These are phyloP conservation scores for Sphagnum fallax DNA, from an alignment of 228 moss, liverwort and hornwort genomes.

Conservation along the genomic window DNA sequence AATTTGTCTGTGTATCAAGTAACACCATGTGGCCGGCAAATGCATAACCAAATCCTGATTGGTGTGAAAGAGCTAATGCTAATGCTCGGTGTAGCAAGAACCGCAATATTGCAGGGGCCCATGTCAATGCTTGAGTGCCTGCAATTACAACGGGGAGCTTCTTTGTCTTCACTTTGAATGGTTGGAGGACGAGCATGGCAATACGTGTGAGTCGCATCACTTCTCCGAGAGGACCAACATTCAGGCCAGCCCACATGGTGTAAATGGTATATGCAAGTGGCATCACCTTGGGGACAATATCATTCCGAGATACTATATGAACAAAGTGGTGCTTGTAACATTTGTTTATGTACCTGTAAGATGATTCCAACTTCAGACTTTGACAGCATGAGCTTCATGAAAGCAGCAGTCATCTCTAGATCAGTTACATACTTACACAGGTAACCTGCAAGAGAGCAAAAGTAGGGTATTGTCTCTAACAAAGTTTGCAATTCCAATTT, in stretches of 20 bases:
- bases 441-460: too few species aligned
- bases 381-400: too few species aligned
- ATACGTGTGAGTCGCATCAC: constrained; percentile 50
- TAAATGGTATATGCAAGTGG: constrained; percentile 88
- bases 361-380: not conserved
- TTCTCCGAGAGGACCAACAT: constrained; percentile 59
- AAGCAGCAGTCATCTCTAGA: too few species aligned
- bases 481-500: too few species aligned
- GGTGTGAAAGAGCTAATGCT: constrained; percentile 82
- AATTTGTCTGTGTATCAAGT: constrained; percentile 72
- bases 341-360: constrained; percentile 66
- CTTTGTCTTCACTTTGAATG: constrained; percentile 62
- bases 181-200: constrained; percentile 56
- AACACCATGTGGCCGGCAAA: constrained; percentile 99
- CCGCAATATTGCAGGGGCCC: constrained; percentile 63
- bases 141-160: constrained; percentile 67
- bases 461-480: too few species aligned
- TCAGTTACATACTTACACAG: too few species aligned
- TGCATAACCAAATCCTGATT: constrained; percentile 91
- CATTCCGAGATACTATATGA: constrained; percentile 91
- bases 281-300: constrained; percentile 96
- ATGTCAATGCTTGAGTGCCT: constrained; percentile 69
- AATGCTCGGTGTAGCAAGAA: constrained; percentile 84
- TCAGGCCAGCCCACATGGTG: constrained; percentile 81
- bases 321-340: constrained; percentile 81